Conservation (phyloP, 257 asterid genomes). For the Solanum peruvianum region DNA sequence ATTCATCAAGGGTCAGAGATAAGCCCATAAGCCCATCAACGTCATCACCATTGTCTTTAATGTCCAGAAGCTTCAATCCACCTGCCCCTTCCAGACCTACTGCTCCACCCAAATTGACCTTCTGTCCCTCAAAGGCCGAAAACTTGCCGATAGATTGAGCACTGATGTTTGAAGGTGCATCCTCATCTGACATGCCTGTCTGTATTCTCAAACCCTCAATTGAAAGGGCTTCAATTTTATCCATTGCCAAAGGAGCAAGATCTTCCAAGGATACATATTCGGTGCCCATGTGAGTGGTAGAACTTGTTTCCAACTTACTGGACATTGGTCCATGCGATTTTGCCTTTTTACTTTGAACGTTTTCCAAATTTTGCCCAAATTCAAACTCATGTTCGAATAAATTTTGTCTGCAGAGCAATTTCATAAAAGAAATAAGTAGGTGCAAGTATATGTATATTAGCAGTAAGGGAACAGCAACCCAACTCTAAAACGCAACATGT, state of each 20-base stretch:
- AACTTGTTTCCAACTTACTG: slow-evolving; percentile 16
- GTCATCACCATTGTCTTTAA: slow-evolving; percentile 57
- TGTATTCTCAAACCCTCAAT: slow-evolving; percentile 79
- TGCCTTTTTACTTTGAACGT: slow-evolving; percentile 15
- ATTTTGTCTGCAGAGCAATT: slow-evolving; percentile 40
- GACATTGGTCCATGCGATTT: slow-evolving; percentile 11
- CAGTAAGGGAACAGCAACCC: neutral
- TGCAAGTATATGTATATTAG: neutral
- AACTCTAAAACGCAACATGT: neutral
- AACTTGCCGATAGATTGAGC: slow-evolving; percentile 53
- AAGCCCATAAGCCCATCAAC: slow-evolving; percentile 89
- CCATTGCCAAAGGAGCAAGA: slow-evolving; percentile 96
- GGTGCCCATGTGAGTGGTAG: slow-evolving; percentile 22
- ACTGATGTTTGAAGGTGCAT: slow-evolving; percentile 60
- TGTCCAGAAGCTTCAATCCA: slow-evolving; percentile 70
- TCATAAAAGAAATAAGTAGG: neutral
- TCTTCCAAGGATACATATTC: slow-evolving; percentile 77
- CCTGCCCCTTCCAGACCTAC: slow-evolving; percentile 81
- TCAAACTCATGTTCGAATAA: slow-evolving; percentile 24
- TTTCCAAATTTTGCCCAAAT: slow-evolving; percentile 8
- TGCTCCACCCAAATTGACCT: slow-evolving; percentile 34
- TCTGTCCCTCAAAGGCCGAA: slow-evolving; percentile 70
- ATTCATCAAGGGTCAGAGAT: slow-evolving; percentile 83
- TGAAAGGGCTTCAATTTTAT: slow-evolving; percentile 64
- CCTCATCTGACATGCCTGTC: slow-evolving; percentile 71